Evolutionary conservation across 2,329 filamentous ascomycete species (phyloP), one percentile per base, ranked within the genome.

Genomic region (Shiraia sp.): DNA sequence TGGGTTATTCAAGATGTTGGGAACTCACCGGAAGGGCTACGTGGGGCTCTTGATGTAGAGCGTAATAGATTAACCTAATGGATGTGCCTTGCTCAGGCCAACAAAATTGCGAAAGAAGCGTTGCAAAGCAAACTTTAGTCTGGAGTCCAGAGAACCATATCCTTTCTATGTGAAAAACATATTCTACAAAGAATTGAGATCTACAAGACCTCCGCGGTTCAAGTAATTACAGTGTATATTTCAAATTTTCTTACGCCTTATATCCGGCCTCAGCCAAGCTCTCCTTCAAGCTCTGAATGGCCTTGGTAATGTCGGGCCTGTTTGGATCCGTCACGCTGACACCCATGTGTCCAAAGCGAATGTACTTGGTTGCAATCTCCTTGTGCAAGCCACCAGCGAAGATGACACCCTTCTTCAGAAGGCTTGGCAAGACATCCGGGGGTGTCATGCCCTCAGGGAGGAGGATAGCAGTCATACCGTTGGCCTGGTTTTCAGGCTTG

Each of bases 401-500:
- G 46, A 99, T 82, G 28, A 99, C 88, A 22, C 90, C 90, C 71
- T 87, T 91, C 75, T 88, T 88, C 49, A 89, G 72, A 50, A 99
- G 76, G 65, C 83, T 90, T 10, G 93, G 91, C 38, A 99, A 79
- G 24, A 99, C 77, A 53, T 96, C 88, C 2, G 90, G 80, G 22
- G 87, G 85, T 57, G 86, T 84, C 38, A 97, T 75, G 28, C 80
- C 85, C 48, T 97, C 89, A 2, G 93, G 93, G 40, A 99, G 80
- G 72, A 93, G 96, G 56, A 99, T 93, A 44, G 93, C 92, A 3
- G 93, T 99, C 93, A 99, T 99, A 61, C 88, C 90, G 70, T 95
- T 92, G 29, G 93, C 90, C 75, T 97, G 92, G 72, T 95, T 87
- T 61, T 92, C 90, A 0, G 88, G 86, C 69, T 92, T 88, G 25